phyloP scores from a whole-genome alignment of 2,329 filamentous ascomycete genomes.

The Shiraia sp. region DNA sequence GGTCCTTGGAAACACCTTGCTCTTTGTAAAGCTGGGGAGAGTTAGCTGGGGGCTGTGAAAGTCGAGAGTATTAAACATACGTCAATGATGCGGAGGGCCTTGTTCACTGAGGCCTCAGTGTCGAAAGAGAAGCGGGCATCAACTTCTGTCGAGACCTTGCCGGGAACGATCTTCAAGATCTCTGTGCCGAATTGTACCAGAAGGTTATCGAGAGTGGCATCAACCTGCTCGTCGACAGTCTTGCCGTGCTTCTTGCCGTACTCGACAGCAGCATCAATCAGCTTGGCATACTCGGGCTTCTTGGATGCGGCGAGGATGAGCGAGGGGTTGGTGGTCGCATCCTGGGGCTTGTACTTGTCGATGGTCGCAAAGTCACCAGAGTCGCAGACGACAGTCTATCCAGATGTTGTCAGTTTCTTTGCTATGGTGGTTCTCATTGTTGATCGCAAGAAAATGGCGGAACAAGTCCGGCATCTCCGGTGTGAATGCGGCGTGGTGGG shows the following conservation, averaged over 20 bases:
- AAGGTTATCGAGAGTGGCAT: constrained; percentile 87
- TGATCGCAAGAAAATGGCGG: constrained; percentile 6
- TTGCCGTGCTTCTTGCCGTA: constrained; percentile 78
- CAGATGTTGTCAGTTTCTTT: constrained; percentile 10
- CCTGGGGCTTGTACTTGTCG: constrained; percentile 99
- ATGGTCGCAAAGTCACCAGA: constrained; percentile 87
- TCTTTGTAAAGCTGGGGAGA: constrained; percentile 82
- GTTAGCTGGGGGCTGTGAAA: constrained; percentile 22
- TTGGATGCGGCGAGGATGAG: constrained; percentile 98
- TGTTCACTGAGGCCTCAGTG: constrained; percentile 86
- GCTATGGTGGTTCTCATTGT: constrained; percentile 5
- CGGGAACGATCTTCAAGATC: constrained; percentile 95
- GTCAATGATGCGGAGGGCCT: constrained; percentile 96
- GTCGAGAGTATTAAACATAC: constrained; percentile 56
- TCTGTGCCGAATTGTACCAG: constrained; percentile 98
- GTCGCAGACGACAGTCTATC: constrained; percentile 90
- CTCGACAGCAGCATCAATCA: constrained; percentile 83
- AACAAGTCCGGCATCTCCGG: constrained; percentile 19
- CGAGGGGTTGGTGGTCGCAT: constrained; percentile 99
- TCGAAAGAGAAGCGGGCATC: constrained; percentile 96
- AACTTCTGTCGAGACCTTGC: constrained; percentile 98
- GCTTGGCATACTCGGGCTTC: constrained; percentile 91
- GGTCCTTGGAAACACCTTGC: constrained; percentile 88
- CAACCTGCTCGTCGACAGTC: constrained; percentile 78
- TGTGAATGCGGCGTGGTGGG: constrained; percentile 23